Percentiles rank a stretch among this genome's conserved stretches.
phyloP scores from a whole-genome alignment of 345 rosid genomes.

The Rhodomyrtus tomentosa region DNA sequence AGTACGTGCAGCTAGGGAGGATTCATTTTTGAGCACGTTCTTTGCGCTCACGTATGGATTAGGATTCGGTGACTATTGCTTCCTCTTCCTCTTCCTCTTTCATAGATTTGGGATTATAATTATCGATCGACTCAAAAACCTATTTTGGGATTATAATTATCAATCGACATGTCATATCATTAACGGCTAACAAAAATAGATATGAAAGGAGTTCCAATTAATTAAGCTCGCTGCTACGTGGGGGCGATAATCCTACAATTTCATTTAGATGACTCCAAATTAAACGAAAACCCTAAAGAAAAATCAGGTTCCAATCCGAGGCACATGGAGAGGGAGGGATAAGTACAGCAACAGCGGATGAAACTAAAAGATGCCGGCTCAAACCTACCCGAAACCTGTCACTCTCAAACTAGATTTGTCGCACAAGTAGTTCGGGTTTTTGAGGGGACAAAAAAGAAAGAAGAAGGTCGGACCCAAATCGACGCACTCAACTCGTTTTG shows the following conservation, averaged over 20 bases:
- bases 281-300: neutral
- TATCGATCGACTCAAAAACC: neutral
- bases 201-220: neutral
- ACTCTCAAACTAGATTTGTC: neutral
- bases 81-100: neutral
- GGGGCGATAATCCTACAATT: neutral
- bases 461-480: too few relatives aligned
- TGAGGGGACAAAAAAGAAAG: rapidly evolving
- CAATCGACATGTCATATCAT: neutral
- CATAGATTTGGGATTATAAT: neutral
- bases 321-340: neutral
- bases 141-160: neutral
- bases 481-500: too few relatives aligned
- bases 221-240: neutral
- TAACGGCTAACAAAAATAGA: neutral
- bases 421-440: too few relatives aligned
- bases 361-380: neutral
- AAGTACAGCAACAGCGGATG: neutral
- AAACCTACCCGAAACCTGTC: neutral
- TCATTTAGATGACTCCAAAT: neutral
- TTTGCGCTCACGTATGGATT: slow-evolving; percentile 5
- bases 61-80: slow-evolving; percentile 3
- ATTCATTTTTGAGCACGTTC: slow-evolving; percentile 5
- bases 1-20: neutral
- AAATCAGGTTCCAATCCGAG: neutral